Evolutionary conservation across 345 rosid genomes (phyloP).

Genomic region (Euphorbia peplus): DNA sequence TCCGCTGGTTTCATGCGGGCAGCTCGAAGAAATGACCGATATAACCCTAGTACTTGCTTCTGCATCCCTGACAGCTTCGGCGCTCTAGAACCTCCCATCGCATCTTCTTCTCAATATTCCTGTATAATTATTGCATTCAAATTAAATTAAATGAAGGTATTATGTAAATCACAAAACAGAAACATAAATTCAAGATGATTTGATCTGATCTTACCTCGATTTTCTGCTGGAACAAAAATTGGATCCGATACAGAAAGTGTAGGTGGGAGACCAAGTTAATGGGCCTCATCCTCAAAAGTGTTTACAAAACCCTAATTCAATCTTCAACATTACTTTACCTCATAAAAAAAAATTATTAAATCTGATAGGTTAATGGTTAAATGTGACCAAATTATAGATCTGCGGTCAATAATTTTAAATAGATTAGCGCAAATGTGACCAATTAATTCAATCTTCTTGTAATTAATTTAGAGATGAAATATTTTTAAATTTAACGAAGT

Average conservation of each 20-base stretch:
- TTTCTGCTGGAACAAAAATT: neutral
- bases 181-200: neutral
- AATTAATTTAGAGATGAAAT: too few species aligned
- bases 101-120: neutral
- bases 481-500: too few species aligned
- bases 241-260: neutral
- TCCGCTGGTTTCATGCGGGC: slow-evolving; percentile 60
- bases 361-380: too few species aligned
- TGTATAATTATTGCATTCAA: too few species aligned
- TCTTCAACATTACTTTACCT: neutral
- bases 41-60: slow-evolving; percentile 75
- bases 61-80: slow-evolving; percentile 68
- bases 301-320: neutral
- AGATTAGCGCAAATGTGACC: too few species aligned
- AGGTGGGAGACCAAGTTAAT: neutral
- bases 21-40: slow-evolving; percentile 80
- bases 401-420: too few species aligned
- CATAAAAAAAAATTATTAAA: too few species aligned
- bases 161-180: too few species aligned
- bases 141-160: too few species aligned
- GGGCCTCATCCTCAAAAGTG: neutral
- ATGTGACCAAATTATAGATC: too few species aligned
- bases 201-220: neutral
- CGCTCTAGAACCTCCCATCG: slow-evolving; percentile 9
- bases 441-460: too few species aligned